Conservation (phyloP, 2,329 filamentous ascomycete genomes). For the Acrocalymma vagum region DNA sequence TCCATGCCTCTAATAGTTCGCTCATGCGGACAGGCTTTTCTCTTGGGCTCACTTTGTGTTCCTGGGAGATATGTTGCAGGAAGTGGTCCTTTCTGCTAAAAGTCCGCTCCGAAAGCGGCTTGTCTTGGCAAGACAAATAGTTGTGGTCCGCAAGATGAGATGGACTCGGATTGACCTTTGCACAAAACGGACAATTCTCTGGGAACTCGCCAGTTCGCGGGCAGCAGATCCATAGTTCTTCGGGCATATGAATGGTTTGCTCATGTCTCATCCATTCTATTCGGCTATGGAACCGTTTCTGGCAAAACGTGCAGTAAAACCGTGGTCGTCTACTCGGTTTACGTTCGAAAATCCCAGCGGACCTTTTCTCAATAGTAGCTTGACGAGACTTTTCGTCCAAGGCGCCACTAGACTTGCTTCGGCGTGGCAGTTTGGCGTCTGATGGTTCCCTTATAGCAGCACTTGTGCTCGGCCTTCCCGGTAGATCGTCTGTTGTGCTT, state of each 20-base stretch:
- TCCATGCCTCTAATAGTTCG: constrained; percentile 31
- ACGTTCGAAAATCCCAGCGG: constrained; percentile 8
- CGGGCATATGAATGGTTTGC: constrained; percentile 66
- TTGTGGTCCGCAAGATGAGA: constrained; percentile 62
- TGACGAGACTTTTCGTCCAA: constrained; percentile 18
- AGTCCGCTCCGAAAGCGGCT: constrained; percentile 61
- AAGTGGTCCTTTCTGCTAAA: constrained; percentile 62
- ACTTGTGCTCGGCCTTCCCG: constrained; percentile 18
- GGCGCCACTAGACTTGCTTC: constrained; percentile 24
- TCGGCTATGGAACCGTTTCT: constrained; percentile 47
- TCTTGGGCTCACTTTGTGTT: constrained; percentile 50
- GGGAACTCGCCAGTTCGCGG: constrained; percentile 46
- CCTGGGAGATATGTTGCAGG: constrained; percentile 58
- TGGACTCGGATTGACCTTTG: constrained; percentile 52
- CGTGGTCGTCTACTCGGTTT: constrained; percentile 22
- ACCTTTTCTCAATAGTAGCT: neutral
- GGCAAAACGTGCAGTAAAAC: constrained; percentile 37
- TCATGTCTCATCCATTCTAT: constrained; percentile 70
- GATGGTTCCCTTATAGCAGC: constrained; percentile 8
- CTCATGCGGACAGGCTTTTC: constrained; percentile 50
- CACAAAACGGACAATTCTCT: constrained; percentile 59
- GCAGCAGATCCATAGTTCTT: constrained; percentile 34
- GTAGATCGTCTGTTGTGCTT: constrained; percentile 13
- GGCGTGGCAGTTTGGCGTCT: constrained; percentile 5
- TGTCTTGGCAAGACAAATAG: constrained; percentile 66